Evolutionary conservation across 495 filamentous ascomycete species (phyloP).

Genomic region (Penicillium manginii): DNA sequence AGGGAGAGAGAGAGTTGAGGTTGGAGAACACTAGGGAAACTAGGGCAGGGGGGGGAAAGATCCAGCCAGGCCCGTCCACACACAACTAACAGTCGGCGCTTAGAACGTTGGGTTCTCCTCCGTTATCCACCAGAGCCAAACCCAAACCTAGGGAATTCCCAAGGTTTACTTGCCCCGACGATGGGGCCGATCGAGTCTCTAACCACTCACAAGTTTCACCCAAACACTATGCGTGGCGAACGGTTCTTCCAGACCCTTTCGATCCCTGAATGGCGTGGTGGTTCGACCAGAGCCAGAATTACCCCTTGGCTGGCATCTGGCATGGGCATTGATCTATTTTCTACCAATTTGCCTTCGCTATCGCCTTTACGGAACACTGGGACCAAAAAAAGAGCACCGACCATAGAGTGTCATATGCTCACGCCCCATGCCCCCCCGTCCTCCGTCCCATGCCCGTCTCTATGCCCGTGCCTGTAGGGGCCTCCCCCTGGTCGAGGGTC

Average conservation of each 20-base stretch:
- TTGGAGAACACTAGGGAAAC: constrained; percentile 5
- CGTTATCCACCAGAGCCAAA: background rate
- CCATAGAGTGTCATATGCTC: background rate
- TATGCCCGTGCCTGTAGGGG: constrained; percentile 2
- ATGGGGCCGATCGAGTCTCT: background rate
- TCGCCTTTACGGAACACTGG: background rate
- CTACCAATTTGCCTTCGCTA: constrained; percentile 3
- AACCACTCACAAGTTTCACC: constrained; percentile 1
- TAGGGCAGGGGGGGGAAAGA: constrained; percentile 2
- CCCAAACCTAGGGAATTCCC: background rate
- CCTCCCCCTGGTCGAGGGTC: constrained; percentile 3
- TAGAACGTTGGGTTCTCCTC: background rate
- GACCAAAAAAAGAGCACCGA: constrained; percentile 2
- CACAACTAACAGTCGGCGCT: too few relatives aligned
- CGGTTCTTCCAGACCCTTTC: constrained; percentile 17
- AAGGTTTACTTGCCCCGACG: constrained; percentile 11
- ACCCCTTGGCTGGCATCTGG: background rate
- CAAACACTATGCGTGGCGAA: constrained; percentile 10
- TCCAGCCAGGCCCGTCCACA: constrained; percentile 1
- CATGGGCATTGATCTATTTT: background rate
- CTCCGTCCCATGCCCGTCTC: background rate
- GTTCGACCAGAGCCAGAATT: background rate
- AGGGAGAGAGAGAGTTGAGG: constrained; percentile 12
- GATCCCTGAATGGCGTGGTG: background rate
- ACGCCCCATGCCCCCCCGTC: background rate